Conservation (phyloP, 1,139 yeast species). For the Lodderomyces jiufengensis region DNA sequence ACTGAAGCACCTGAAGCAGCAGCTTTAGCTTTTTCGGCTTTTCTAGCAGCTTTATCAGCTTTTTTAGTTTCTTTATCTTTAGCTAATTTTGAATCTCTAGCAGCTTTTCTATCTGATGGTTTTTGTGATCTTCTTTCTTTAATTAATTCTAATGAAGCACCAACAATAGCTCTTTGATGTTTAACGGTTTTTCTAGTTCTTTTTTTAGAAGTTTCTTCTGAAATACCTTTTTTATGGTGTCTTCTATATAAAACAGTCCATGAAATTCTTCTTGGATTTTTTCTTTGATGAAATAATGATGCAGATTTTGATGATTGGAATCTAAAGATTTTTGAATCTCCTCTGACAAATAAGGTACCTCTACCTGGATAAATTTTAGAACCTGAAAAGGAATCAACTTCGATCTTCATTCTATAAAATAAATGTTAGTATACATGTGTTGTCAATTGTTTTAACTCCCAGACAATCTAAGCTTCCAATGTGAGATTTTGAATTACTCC, state of each 20-base stretch:
- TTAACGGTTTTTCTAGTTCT: conserved; percentile 96
- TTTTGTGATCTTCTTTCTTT: conserved; percentile 95
- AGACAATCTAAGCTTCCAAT: too few species aligned
- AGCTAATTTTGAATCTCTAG: conserved; percentile 87
- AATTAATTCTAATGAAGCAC: conserved; percentile 98
- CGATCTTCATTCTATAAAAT: conserved; percentile 81
- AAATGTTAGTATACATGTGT: conserved; percentile 14
- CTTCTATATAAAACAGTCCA: conserved; percentile 99
- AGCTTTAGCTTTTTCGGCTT: conserved; percentile 86
- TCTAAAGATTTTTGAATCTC: conserved; percentile 99
- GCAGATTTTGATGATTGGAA: conserved; percentile 98
- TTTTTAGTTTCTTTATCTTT: conserved; percentile 96
- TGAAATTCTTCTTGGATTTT: conserved; percentile 99
- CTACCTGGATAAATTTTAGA: conserved; percentile 99
- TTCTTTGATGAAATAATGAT: conserved; percentile 98
- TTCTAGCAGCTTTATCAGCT: conserved; percentile 90
- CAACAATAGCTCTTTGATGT: conserved; percentile 98
- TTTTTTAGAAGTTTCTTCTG: conserved; percentile 97
- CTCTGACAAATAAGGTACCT: conserved; percentile 99
- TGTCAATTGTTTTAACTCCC: too few species aligned
- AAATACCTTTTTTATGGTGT: conserved; percentile 99
- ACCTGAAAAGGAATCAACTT: conserved; percentile 99
- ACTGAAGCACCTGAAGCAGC: conserved; percentile 68
- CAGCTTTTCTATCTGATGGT: conserved; percentile 98
- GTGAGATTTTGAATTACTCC: too few species aligned